Evolutionary conservation across 2,329 filamentous ascomycete genomes (phyloP).

Genomic region (Nemania sp.): DNA sequence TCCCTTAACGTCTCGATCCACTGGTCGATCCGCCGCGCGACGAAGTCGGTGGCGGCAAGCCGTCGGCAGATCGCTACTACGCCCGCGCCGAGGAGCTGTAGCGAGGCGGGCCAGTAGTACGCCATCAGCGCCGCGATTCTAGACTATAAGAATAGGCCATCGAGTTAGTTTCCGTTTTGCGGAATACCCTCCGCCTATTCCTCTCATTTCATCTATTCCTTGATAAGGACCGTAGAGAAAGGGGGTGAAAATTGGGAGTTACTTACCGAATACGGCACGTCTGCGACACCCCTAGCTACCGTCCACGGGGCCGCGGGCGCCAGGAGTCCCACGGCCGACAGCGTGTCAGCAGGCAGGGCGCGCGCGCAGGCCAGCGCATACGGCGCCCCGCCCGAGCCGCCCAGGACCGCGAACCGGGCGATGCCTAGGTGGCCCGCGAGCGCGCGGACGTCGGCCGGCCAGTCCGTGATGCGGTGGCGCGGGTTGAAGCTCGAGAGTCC

Average conservation of each 20-base stretch:
- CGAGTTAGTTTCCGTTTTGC: too few species aligned
- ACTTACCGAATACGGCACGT: conserved; percentile 14
- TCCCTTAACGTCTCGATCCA: conserved; percentile 16
- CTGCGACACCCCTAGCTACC: not conserved
- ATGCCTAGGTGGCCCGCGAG: conserved; percentile 44
- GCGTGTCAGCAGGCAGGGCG: conserved; percentile 41
- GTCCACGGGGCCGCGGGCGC: conserved; percentile 24
- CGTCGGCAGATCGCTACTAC: conserved; percentile 11
- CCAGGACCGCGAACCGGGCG: conserved; percentile 44
- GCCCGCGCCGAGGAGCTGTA: conserved; percentile 2
- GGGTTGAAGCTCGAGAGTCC: conserved; percentile 51
- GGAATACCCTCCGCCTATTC: too few species aligned
- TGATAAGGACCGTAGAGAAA: not conserved
- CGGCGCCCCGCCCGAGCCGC: conserved; percentile 48
- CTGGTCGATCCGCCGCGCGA: conserved; percentile 18
- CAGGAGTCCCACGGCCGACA: conserved; percentile 26
- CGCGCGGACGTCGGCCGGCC: conserved; percentile 43
- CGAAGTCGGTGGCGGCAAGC: conserved; percentile 6
- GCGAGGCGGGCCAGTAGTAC: conserved; percentile 13
- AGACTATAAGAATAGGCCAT: not conserved
- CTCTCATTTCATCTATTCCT: too few species aligned
- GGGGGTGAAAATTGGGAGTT: not conserved
- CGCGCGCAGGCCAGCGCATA: conserved; percentile 45
- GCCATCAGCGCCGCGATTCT: conserved; percentile 14
- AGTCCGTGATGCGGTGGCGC: conserved; percentile 42